A percentile compares a stretch with the other conserved stretches of the same genome.
phyloP scores from a whole-genome alignment of 768 basidiomycete species.

The Tylopilus plumbeoviolaceoides region DNA sequence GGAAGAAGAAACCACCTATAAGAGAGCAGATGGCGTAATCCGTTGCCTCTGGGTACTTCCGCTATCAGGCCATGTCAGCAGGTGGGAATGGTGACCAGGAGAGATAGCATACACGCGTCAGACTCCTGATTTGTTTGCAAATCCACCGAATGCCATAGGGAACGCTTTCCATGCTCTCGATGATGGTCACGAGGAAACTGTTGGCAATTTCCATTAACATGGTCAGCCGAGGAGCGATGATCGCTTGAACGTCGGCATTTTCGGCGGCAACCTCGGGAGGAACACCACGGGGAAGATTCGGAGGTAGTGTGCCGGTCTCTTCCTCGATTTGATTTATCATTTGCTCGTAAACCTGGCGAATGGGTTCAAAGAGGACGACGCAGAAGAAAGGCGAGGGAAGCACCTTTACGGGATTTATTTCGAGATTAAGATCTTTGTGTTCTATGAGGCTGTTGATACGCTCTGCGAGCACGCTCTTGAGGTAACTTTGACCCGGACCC shows the following conservation, averaged over 20 bases:
- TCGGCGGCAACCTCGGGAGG: conserved; percentile 92
- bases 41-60: conserved; percentile 98
- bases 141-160: conserved; percentile 99
- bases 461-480: conserved; percentile 96
- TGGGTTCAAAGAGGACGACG: background rate
- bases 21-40: conserved; percentile 98
- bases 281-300: conserved; percentile 89
- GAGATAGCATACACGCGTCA: conserved; percentile 72
- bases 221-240: conserved; percentile 93
- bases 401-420: conserved; percentile 98
- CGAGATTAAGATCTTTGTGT: conserved; percentile 98
- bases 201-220: conserved; percentile 99
- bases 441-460: conserved; percentile 98
- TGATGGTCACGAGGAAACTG: conserved; percentile 94
- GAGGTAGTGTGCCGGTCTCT: conserved; percentile 88
- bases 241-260: conserved; percentile 94
- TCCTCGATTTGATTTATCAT: conserved; percentile 99
- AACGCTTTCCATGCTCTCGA: conserved; percentile 97
- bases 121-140: conserved; percentile 96
- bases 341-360: conserved; percentile 91
- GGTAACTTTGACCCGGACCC: conserved; percentile 96
- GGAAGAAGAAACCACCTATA: conserved; percentile 99
- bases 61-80: conserved; percentile 41
- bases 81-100: background rate
- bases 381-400: background rate